Base-by-base conservation (phyloP, 108 stramenopile genomes). In the Cyclotella sp. region DNA sequence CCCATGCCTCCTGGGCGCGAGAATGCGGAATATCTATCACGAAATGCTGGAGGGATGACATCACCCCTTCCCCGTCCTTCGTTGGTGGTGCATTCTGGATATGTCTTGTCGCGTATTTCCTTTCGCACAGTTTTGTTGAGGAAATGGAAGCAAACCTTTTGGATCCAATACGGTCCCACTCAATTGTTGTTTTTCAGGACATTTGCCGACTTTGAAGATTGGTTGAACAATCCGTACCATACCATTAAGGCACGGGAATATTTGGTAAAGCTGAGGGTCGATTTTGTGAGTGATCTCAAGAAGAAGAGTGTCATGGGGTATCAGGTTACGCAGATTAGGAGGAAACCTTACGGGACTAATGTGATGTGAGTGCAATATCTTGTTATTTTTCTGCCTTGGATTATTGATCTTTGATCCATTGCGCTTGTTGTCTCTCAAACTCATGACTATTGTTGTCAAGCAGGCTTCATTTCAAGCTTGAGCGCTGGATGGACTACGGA, bases 401-500 rank as follows among this genome's bases (percentile, higher is more conserved):
- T 40, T 41, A 22, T 26, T 13, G 0, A 42, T 15, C 30, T 41
- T 40, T 59, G 14, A 15, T 16, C 13, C 27, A 41, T 5, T 5
- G 9, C 26, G 8, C 46, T 2, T 34, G 34, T 5, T 34, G 2
- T 6, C 34, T 34, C 34, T 5, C 34, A 34, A 57, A 19, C 45
- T 68, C 42, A 22, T 34, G 1, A 29, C 55, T 44, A 41, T 24
- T 66, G 16, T 45, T 58, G 7, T 64, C 29, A 40, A 6, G 7
- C 71, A 83, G 82, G 67, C 68, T 78, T n/a, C 95, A 96, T 55
- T 94, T 96, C 80, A 96, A 96, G 74, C 77, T 96, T 51, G 95
- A 96, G 67, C 88, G 93, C 27, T 93, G 92, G 91, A 94, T 94
- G 93, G 95, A 96, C 79, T 96, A 96, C 69, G 95, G 95, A 12